Percentiles rank a stretch among this genome's conserved stretches.
phyloP scores from a whole-genome alignment of 768 basidiomycete genomes.

The Candolleomyces aberdarensis region DNA sequence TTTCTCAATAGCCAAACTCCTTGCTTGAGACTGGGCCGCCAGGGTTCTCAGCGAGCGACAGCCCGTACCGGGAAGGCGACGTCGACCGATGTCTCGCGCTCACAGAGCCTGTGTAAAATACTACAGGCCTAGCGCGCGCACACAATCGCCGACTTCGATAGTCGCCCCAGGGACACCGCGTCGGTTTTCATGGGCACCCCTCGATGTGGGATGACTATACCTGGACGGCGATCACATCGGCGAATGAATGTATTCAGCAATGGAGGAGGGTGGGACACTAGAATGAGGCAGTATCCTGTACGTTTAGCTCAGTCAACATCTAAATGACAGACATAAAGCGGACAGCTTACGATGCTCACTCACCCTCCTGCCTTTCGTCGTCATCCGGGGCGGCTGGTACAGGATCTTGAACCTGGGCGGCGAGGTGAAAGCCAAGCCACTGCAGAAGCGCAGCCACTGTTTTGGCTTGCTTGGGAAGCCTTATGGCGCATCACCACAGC shows the following conservation, averaged over 20 bases:
- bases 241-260: background rate
- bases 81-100: background rate
- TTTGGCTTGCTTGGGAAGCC: no score
- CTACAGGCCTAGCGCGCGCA: background rate
- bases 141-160: background rate
- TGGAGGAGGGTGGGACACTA: conserved; percentile 22
- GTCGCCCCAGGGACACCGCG: background rate
- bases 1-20: no score
- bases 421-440: no score
- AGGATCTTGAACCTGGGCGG: conserved; percentile 22
- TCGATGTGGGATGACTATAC: no score
- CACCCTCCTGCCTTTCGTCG: conserved; percentile 85
- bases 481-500: no score
- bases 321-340: conserved; percentile 4
- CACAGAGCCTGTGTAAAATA: background rate
- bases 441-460: no score
- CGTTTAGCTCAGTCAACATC: conserved; percentile 3
- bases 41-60: no score
- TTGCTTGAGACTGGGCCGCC: no score
- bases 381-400: conserved; percentile 22
- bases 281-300: conserved; percentile 64
- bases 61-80: background rate
- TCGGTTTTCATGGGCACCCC: no score
- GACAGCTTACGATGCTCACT: conserved; percentile 64
- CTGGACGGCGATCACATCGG: no score